phyloP scores from a whole-genome alignment of 2,329 filamentous ascomycete genomes.

The Aureobasidium lini region DNA sequence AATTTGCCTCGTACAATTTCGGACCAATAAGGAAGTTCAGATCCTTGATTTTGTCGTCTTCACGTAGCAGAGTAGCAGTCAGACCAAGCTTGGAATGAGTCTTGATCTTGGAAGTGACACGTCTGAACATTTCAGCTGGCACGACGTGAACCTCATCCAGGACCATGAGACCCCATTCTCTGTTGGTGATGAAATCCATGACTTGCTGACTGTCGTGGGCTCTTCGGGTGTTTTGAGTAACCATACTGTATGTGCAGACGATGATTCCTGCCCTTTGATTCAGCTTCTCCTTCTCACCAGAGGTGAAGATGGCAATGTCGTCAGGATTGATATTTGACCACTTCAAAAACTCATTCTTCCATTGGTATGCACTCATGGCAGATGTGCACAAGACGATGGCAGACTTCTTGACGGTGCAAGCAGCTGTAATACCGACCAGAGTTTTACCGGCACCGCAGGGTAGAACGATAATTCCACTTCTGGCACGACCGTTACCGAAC shows the following conservation, averaged over 20 bases:
- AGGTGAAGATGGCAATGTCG: conserved; percentile 91
- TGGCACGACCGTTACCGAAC: conserved; percentile 96
- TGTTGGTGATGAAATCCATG: conserved; percentile 83
- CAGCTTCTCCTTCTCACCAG: conserved; percentile 81
- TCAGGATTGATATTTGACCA: conserved; percentile 98
- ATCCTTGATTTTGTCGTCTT: conserved; percentile 97
- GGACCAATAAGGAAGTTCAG: conserved; percentile 96
- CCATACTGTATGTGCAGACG: conserved; percentile 97
- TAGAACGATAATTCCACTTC: conserved; percentile 94
- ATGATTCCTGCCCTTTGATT: conserved; percentile 89
- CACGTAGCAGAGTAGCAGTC: conserved; percentile 86
- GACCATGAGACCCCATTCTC: conserved; percentile 97
- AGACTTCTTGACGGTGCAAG: conserved; percentile 95
- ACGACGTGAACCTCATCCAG: conserved; percentile 98
- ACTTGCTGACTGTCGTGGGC: conserved; percentile 94
- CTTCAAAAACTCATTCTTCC: conserved; percentile 92
- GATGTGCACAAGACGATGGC: conserved; percentile 93
- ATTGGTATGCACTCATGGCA: conserved; percentile 96
- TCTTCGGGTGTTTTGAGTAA: conserved; percentile 80
- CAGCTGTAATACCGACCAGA: conserved; percentile 93
- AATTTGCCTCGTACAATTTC: conserved; percentile 96
- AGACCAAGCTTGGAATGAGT: conserved; percentile 92
- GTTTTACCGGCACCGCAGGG: conserved; percentile 97
- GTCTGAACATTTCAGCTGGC: conserved; percentile 90
- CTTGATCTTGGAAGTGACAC: conserved; percentile 86